phyloP scores from a whole-genome alignment of 1,284 basidiomycete species.

The Moesziomyces parantarcticus region DNA sequence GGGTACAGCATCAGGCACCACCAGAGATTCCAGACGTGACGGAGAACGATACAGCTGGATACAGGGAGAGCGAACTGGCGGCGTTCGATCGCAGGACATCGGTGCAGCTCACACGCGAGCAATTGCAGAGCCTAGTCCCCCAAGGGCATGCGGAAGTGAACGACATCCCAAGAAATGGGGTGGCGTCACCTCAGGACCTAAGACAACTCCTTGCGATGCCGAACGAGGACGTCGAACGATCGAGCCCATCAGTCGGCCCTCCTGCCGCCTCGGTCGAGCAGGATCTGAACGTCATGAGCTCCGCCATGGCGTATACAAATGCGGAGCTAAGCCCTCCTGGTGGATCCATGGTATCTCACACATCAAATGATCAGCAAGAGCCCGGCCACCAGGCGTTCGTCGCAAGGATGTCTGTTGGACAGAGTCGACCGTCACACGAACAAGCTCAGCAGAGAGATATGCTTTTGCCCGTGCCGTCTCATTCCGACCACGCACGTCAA shows the following conservation, averaged over 20 bases:
- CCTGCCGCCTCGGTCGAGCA: background rate
- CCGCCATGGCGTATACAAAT: background rate
- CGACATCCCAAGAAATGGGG: background rate
- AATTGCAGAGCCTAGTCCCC: background rate
- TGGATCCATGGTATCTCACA: background rate
- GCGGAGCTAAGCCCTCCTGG: too few species aligned
- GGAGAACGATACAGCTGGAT: background rate
- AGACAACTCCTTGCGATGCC: background rate
- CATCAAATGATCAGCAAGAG: background rate
- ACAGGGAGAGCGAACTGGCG: background rate
- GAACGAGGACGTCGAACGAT: background rate
- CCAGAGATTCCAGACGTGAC: background rate
- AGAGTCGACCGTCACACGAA: background rate
- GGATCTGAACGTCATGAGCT: background rate
- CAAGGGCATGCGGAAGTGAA: rapidly evolving
- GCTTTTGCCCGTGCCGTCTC: background rate
- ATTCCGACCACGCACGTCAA: background rate
- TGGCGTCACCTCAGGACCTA: background rate
- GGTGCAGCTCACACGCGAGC: background rate
- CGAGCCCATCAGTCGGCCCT: too few species aligned
- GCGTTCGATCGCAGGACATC: background rate
- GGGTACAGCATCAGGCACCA: constrained; percentile 14
- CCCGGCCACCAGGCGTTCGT: too few species aligned
- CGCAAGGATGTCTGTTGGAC: background rate
- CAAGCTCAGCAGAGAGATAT: background rate